Evolutionary conservation across 495 filamentous ascomycete genomes (phyloP).

Genomic region (Trichoderma erinaceum): DNA sequence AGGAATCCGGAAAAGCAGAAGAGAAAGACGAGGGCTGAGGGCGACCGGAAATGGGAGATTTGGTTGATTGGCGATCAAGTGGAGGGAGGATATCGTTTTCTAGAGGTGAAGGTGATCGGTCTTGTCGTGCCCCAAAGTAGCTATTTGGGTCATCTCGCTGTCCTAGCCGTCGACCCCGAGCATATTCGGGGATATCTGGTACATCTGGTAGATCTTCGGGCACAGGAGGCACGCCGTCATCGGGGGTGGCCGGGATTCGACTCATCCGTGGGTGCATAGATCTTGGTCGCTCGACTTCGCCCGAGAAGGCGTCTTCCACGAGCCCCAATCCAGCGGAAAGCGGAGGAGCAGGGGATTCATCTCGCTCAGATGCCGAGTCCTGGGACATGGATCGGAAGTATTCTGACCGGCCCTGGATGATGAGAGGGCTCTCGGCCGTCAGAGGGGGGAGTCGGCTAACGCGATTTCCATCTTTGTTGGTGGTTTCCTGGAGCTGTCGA

Average conservation of each 20-base stretch:
- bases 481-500: slow-evolving; percentile 71
- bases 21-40: not conserved
- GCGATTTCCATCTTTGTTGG: slow-evolving; percentile 58
- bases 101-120: slow-evolving; percentile 38
- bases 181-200: not conserved
- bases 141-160: slow-evolving; percentile 27
- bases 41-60: slow-evolving; percentile 22
- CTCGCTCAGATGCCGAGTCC: slow-evolving; percentile 37
- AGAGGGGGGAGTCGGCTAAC: slow-evolving; percentile 80
- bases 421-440: slow-evolving; percentile 61
- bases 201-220: slow-evolving; percentile 3
- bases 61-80: slow-evolving; percentile 22
- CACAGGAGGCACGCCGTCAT: slow-evolving; percentile 35
- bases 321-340: slow-evolving; percentile 38
- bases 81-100: slow-evolving; percentile 17
- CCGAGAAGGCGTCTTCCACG: slow-evolving; percentile 47
- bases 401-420: slow-evolving; percentile 64
- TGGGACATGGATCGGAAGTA: slow-evolving; percentile 61
- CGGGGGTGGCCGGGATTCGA: slow-evolving; percentile 49
- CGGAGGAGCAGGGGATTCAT: slow-evolving; percentile 26
- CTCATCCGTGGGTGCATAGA: slow-evolving; percentile 73
- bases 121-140: slow-evolving; percentile 37
- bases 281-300: slow-evolving; percentile 50
- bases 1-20: not conserved
- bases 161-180: slow-evolving; percentile 29